phyloP scores from a whole-genome alignment of 306 rosid species.

The Casuarina equisetifolia region DNA sequence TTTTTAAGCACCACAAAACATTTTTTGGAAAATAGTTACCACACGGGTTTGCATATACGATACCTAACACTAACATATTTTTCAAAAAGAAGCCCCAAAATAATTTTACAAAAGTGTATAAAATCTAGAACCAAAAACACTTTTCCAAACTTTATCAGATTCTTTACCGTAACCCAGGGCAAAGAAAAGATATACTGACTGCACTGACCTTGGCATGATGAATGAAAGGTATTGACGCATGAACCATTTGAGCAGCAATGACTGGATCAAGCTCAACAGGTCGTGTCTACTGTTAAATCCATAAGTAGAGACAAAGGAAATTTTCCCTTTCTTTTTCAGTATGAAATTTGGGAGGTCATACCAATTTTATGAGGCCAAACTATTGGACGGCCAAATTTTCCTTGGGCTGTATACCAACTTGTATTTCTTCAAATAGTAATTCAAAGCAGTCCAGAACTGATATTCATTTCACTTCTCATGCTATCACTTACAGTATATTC shows the following conservation, averaged over 20 bases:
- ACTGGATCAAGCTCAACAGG: neutral
- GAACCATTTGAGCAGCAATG: neutral
- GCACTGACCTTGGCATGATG: slow-evolving; percentile 1
- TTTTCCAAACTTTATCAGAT: too few species aligned
- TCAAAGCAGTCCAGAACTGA: neutral
- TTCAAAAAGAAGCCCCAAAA: too few species aligned
- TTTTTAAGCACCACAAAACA: too few species aligned
- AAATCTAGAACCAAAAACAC: too few species aligned
- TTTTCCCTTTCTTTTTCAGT: neutral
- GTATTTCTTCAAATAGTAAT: neutral
- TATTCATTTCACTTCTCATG: neutral
- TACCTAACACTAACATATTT: too few species aligned
- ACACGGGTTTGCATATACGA: too few species aligned
- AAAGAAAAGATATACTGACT: neutral
- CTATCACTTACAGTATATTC: neutral
- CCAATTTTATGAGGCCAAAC: neutral
- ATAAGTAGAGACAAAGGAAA: neutral
- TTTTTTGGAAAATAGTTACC: neutral
- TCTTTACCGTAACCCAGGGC: neutral
- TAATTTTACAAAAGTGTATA: too few species aligned
- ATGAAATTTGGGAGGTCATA: neutral
- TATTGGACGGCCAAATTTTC: neutral
- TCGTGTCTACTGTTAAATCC: neutral
- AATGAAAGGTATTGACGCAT: neutral
- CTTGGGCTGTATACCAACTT: neutral